Base-by-base conservation (phyloP, 1,284 basidiomycete genomes). In the Anthracocystis walkeri region DNA sequence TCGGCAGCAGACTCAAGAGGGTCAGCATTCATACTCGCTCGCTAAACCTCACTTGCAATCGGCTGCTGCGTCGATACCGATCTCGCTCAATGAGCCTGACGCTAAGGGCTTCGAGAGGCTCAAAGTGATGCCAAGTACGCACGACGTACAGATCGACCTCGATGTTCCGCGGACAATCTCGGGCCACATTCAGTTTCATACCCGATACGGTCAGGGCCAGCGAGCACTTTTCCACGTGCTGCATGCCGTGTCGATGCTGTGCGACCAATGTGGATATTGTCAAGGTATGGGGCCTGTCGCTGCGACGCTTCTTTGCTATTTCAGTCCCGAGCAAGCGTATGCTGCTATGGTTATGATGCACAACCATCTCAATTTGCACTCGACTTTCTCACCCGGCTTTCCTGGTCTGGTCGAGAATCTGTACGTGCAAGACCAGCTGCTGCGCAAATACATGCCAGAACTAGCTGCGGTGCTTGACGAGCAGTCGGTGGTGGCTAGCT, bases 211-310 rank as follows among this genome's bases (percentile, higher is more conserved):
- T 50, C 90, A 92, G 70, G 97, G 83, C 5, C 82, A 85, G 52
- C 55, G 77, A 20, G 60, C 66, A 31, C 55, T 85, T 92, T 99
- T 99, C 86, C 94, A 95, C 83, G 94, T 97, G 58, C 88, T 99
- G 23, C 96, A 99, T 85, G 91, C 90, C 48, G 94, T 97, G 83
- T 95, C 94, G 8, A 88, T 96, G 52, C 88, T 89, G 10, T 97
- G 95, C 86, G 85, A 87, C 14, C 88, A 89, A n/a, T 98, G 97
- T 78, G 97, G 95, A 3, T 99, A 99, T 85, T 96, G 96, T 62
- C 97, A 99, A 87, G 96, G 97, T 55, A 99, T 99, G 96, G 96
- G 97, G 0, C 93, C 95, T 7, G 93, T 99, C 58, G 95, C 95
- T 0, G 94, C 95, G 0, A 97, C 95, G 1, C 88, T 99, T 31